Percentiles rank a stretch among this genome's conserved stretches.
phyloP scores from a whole-genome alignment of 2,329 filamentous ascomycete genomes.

The Cryphonectria parasitica region DNA sequence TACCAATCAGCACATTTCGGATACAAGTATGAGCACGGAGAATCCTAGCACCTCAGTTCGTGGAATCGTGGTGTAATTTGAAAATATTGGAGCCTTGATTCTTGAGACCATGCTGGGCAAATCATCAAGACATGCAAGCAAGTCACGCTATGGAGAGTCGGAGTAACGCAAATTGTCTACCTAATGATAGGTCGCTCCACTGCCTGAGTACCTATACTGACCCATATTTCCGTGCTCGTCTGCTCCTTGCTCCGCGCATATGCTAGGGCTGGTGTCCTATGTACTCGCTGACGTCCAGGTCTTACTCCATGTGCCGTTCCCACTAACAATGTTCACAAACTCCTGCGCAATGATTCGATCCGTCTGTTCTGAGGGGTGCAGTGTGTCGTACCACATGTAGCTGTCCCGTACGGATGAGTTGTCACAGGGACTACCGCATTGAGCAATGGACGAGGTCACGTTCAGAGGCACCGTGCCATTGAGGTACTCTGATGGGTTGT shows the following conservation, averaged over 20 bases:
- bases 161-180: background rate
- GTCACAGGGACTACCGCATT: constrained; percentile 48
- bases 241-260: background rate
- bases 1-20: no score
- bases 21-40: no score
- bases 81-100: background rate
- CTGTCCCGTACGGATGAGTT: constrained; percentile 45
- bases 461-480: constrained; percentile 57
- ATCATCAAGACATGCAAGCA: background rate
- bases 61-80: background rate
- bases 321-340: constrained; percentile 56
- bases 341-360: constrained; percentile 55
- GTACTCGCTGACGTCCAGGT: constrained; percentile 20
- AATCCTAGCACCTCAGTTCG: no score
- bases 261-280: background rate
- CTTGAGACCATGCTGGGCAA: no score
- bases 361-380: constrained; percentile 62
- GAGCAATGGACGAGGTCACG: constrained; percentile 52
- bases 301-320: constrained; percentile 35
- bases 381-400: constrained; percentile 58
- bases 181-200: background rate
- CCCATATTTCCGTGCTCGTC: background rate
- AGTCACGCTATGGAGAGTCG: background rate
- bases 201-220: background rate
- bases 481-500: constrained; percentile 54